Evolutionary conservation across 2,329 filamentous ascomycete genomes (phyloP).

Genomic region (Hymenoscyphus occultus): DNA sequence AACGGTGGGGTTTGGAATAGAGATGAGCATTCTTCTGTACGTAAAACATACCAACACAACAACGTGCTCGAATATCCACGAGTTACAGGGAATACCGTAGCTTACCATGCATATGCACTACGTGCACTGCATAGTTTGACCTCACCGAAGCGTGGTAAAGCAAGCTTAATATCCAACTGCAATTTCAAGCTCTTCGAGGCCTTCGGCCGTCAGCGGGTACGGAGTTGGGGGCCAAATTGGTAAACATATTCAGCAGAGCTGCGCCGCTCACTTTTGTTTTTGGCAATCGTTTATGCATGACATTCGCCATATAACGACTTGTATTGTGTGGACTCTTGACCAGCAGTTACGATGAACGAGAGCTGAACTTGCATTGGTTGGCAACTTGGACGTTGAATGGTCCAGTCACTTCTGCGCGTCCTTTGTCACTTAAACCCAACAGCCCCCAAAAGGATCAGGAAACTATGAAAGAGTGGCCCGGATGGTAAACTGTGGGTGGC

Average conservation of each 20-base stretch:
- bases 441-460: not conserved
- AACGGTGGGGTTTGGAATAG: not conserved
- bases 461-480: not conserved
- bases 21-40: not conserved
- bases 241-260: not conserved
- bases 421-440: not conserved
- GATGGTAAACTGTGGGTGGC: not conserved
- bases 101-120: not conserved
- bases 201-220: not conserved
- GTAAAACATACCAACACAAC: not conserved
- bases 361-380: slow-evolving; percentile 2
- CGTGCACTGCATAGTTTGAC: not conserved
- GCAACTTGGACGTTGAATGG: not conserved
- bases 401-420: not conserved
- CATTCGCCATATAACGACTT: not conserved
- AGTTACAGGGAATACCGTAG: not conserved
- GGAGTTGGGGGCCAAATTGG: not conserved
- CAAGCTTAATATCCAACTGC: not conserved
- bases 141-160: not conserved
- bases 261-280: not conserved
- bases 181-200: not conserved
- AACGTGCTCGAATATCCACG: not conserved
- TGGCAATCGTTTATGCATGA: not conserved
- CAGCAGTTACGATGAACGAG: not conserved
- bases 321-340: not conserved